Percentiles rank a stretch among this genome's conserved stretches.
Evolutionary conservation across 2,329 filamentous ascomycete genomes (phyloP).

Genomic region (Colletotrichum incanum): DNA sequence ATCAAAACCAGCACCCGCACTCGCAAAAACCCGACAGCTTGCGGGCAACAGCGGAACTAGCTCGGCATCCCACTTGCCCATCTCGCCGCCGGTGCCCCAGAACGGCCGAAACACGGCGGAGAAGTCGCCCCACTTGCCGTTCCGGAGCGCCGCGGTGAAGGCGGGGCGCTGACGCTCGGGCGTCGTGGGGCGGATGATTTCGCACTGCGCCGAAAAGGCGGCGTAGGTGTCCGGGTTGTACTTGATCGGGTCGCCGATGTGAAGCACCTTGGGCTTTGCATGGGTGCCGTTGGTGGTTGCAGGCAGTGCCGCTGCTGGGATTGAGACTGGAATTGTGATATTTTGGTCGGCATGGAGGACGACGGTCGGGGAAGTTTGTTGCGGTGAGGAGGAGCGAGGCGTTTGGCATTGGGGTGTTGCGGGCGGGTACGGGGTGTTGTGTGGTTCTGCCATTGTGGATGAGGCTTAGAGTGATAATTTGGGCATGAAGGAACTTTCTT

Average conservation of each 20-base stretch:
- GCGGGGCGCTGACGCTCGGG: constrained; percentile 66
- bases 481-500: not conserved
- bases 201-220: constrained; percentile 60
- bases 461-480: not conserved
- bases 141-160: constrained; percentile 65
- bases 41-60: constrained; percentile 70
- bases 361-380: constrained; percentile 44
- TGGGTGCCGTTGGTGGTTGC: constrained; percentile 43
- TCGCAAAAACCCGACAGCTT: constrained; percentile 74
- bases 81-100: constrained; percentile 76
- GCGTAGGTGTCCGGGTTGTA: constrained; percentile 65
- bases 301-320: constrained; percentile 44
- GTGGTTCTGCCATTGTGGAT: constrained; percentile 61
- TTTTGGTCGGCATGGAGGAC: constrained; percentile 41
- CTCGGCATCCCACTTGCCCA: constrained; percentile 76
- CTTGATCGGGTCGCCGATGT: constrained; percentile 77
- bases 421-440: constrained; percentile 62
- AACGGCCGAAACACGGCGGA: constrained; percentile 72
- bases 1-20: constrained; percentile 77
- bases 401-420: constrained; percentile 51
- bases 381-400: constrained; percentile 61
- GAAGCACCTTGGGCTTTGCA: constrained; percentile 73
- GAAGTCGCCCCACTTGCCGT: constrained; percentile 70
- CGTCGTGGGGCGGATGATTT: constrained; percentile 66
- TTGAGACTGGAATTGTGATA: constrained; percentile 44